A percentile compares a stretch with the other conserved stretches of the same genome.
Evolutionary conservation across 2,329 filamentous ascomycete genomes (phyloP).

Genomic region (Trichoderma aggressivum): DNA sequence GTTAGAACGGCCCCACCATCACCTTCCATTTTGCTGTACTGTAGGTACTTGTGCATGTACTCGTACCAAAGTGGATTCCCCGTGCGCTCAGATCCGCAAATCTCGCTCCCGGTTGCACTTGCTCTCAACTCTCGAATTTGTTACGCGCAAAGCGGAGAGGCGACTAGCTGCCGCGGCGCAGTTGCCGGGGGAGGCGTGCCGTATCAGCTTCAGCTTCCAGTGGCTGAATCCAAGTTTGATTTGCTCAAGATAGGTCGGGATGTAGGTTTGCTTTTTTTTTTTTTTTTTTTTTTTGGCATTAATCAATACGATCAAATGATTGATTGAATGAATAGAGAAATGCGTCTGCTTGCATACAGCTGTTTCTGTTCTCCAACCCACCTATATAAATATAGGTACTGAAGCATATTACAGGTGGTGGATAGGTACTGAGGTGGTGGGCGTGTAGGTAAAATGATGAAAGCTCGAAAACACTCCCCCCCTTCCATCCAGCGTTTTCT

Average conservation of each 20-base stretch:
- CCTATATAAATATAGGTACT: neutral
- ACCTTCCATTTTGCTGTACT: neutral
- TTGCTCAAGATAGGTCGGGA: too few relatives aligned
- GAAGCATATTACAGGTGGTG: neutral
- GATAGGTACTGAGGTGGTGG: too few relatives aligned
- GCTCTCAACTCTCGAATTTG: neutral
- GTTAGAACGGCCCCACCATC: neutral
- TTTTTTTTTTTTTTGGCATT: too few relatives aligned
- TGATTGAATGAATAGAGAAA: too few relatives aligned
- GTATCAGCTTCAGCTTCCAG: neutral
- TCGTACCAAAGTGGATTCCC: neutral
- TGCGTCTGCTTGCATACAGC: neutral
- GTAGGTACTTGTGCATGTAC: neutral
- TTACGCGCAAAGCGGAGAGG: neutral
- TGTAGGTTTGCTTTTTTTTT: neutral
- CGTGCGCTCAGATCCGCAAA: neutral
- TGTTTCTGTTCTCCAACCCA: neutral
- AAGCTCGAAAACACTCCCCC: neutral
- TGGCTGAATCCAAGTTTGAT: neutral
- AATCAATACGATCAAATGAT: too few relatives aligned
- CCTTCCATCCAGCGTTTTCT: neutral
- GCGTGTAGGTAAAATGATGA: neutral
- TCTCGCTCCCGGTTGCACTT: neutral
- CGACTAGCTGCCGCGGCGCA: neutral
- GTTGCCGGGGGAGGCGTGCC: neutral